A percentile compares a stretch with the other conserved stretches of the same genome.
Evolutionary conservation across 225 moss, liverwort and hornwort genomes (phyloP).

Genomic region (Polytrichum formosum): DNA sequence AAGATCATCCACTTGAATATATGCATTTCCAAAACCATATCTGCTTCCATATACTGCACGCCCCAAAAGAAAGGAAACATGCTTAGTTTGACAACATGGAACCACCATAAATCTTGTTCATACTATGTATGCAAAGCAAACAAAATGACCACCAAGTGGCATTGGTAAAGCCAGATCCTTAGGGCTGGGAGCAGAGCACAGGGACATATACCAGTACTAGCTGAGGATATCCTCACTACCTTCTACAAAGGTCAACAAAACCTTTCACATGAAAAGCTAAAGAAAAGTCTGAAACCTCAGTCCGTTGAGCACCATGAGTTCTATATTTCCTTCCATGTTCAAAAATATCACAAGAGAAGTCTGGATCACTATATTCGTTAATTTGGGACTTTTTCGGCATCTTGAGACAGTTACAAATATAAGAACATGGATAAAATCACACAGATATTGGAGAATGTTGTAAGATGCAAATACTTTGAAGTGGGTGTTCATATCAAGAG

Average conservation of each 20-base stretch:
- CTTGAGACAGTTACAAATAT: too few species aligned
- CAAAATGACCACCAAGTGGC: background rate
- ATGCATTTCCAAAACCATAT: conserved; percentile 54
- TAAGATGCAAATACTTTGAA: too few species aligned
- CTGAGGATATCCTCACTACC: background rate
- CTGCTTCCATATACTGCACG: conserved; percentile 50
- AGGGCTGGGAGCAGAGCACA: background rate
- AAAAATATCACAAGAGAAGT: background rate
- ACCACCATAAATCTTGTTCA: background rate
- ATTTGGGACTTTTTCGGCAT: too few species aligned
- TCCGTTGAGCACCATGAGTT: too few species aligned
- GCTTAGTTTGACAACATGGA: background rate
- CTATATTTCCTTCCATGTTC: background rate
- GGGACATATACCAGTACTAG: background rate
- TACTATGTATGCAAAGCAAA: background rate
- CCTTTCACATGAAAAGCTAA: too few species aligned
- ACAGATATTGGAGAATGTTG: too few species aligned
- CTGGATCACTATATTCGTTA: too few species aligned
- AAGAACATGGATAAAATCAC: too few species aligned
- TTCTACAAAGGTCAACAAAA: too few species aligned
- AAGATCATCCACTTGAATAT: conserved; percentile 68
- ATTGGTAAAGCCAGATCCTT: background rate
- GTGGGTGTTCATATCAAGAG: too few species aligned
- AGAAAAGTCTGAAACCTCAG: too few species aligned
- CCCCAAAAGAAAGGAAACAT: background rate